Conservation (phyloP, 1,284 basidiomycete genomes). For the Afroboletus lepidellus region DNA sequence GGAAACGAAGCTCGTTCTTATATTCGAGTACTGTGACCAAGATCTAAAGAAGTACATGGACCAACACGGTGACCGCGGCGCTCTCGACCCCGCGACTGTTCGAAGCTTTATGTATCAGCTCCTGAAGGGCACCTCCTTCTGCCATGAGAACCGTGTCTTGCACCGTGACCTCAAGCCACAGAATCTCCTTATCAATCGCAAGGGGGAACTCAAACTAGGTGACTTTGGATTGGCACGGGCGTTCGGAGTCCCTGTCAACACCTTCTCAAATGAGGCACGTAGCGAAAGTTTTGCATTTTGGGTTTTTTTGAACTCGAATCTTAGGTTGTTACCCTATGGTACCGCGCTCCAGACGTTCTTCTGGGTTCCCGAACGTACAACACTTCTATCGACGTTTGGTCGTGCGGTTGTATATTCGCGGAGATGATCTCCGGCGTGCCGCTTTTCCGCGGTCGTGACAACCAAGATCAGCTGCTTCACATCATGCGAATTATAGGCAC, state of each 20-base stretch:
- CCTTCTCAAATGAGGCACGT: constrained; percentile 90
- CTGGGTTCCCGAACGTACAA: constrained; percentile 97
- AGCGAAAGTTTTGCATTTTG: neutral
- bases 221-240: constrained; percentile 95
- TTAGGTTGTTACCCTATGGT: constrained; percentile 98
- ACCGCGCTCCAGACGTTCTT: constrained; percentile 97
- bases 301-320: constrained; percentile 8
- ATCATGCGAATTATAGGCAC: constrained; percentile 98
- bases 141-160: constrained; percentile 97
- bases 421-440: constrained; percentile 99
- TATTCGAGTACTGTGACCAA: constrained; percentile 98
- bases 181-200: constrained; percentile 95
- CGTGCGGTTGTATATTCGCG: constrained; percentile 98
- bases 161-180: constrained; percentile 98
- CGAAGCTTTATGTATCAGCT: constrained; percentile 98
- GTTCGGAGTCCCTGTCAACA: constrained; percentile 95
- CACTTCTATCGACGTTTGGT: constrained; percentile 99
- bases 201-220: constrained; percentile 96
- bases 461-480: constrained; percentile 95
- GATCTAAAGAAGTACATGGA: constrained; percentile 99
- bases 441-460: constrained; percentile 95
- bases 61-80: constrained; percentile 92
- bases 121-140: constrained; percentile 96
- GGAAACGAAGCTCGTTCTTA: constrained; percentile 96
- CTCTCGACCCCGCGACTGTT: constrained; percentile 90